Base-by-base conservation (phyloP, 106 monocot species). In the Apostasia shenzhenica region DNA sequence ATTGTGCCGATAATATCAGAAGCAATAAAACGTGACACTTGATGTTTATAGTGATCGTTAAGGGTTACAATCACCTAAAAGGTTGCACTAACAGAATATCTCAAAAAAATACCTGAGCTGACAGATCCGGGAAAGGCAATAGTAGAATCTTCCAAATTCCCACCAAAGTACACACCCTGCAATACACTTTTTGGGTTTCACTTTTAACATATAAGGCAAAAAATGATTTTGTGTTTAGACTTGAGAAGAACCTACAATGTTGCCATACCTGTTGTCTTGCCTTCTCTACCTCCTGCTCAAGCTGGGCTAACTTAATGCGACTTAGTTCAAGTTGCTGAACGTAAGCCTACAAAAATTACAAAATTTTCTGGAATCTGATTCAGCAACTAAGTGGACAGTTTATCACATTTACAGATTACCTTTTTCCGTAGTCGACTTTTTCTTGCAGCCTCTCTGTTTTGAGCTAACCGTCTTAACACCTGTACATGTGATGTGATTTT, bases 241-340 rank as follows among this genome's bases (percentile, higher is more conserved):
- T 14, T 37, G 48, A 65, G 26, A 65, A 59, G 5, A 49, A 5
- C 5, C 10, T n/a, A 56, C n/a, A 10, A 65, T 26, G 26, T 26
- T 26, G 26, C 2, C 47, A 5, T 67, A 83, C 87, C 80, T 87
- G 87, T 1, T 76, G 74, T 60, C 78, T 80, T n/a, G 71, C 76
- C 14, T 49, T 74, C 45, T 73, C 68, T 48, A 88, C 78, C 73
- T 88, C 83, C 58, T 81, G 77, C 66, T 88, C 83, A 39, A 88
- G 72, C 57, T 81, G 80, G 44, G 68, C 57, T 72, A 88, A 45
- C 72, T 83, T 88, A 9, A 78, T 71, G 54, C 78, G 87, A 62
- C 83, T 73, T 61, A 83, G 76, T 73, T 88, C 87, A 49, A 88
- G 81, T 73, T 88, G 87, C 57, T 88, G 87, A 81, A 88, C 75